Conservation (phyloP, 2,329 filamentous ascomycete species). For the Gaeumannomyces sp. region DNA sequence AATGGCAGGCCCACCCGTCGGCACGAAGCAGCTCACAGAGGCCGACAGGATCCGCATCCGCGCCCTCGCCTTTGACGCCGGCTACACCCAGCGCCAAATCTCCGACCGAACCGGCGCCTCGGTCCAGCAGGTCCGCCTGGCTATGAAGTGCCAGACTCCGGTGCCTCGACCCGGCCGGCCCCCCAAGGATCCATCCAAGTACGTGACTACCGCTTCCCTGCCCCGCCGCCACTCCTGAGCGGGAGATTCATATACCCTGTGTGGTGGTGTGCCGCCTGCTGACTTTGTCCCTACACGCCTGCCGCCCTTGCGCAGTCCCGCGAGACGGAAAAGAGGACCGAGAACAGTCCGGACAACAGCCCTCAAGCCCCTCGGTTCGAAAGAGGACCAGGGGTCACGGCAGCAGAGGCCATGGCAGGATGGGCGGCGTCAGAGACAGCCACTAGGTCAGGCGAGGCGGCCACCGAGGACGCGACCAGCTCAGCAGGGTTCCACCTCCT, state of each 20-base stretch:
- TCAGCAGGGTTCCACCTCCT: slow-evolving; percentile 37
- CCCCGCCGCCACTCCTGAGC: too few species aligned
- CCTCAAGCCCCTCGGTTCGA: background rate
- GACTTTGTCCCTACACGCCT: too few species aligned
- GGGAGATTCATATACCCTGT: too few species aligned
- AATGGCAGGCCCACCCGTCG: slow-evolving; percentile 9
- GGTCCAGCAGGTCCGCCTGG: slow-evolving; percentile 17
- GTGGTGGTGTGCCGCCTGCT: too few species aligned
- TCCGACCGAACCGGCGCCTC: slow-evolving; percentile 17
- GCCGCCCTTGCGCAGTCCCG: background rate
- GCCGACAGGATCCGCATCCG: slow-evolving; percentile 16
- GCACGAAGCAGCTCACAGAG: slow-evolving; percentile 19
- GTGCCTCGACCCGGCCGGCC: slow-evolving; percentile 15
- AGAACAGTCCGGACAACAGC: background rate
- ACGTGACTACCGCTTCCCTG: background rate
- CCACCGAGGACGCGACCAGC: background rate
- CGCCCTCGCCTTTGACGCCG: slow-evolving; percentile 16
- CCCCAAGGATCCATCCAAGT: slow-evolving; percentile 4
- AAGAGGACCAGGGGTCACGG: background rate
- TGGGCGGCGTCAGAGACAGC: background rate
- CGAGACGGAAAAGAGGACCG: background rate
- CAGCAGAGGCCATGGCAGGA: background rate
- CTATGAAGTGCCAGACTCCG: slow-evolving; percentile 18
- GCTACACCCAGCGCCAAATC: slow-evolving; percentile 16
- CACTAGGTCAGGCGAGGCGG: background rate